Conservation (phyloP, 2,329 filamentous ascomycete genomes). For the Colletotrichum simmondsii region DNA sequence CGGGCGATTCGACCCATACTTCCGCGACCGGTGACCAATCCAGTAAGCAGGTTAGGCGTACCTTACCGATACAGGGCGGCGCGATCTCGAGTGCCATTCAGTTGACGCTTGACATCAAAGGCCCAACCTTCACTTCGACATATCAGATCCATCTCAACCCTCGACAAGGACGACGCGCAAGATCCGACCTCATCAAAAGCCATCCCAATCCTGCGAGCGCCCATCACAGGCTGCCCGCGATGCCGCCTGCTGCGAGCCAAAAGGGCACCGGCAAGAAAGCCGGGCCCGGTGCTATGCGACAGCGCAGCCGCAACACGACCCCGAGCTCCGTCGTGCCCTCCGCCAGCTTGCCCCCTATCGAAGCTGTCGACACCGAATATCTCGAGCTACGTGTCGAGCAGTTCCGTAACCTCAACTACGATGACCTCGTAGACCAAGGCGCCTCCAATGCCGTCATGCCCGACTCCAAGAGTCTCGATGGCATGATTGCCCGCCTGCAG, state of each 20-base stretch:
- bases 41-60: slow-evolving; percentile 28
- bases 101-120: slow-evolving; percentile 19
- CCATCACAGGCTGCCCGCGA: slow-evolving; percentile 40
- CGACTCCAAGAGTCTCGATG: slow-evolving; percentile 71
- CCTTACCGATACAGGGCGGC: slow-evolving; percentile 7
- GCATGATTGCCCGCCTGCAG: slow-evolving; percentile 72
- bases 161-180: slow-evolving; percentile 20
- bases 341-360: slow-evolving; percentile 65
- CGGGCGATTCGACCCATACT: slow-evolving; percentile 28
- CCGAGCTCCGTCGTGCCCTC: slow-evolving; percentile 66
- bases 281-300: slow-evolving; percentile 68
- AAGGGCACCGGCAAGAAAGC: slow-evolving; percentile 75
- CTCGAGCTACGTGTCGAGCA: slow-evolving; percentile 71
- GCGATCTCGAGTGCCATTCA: slow-evolving; percentile 23
- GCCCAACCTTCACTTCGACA: slow-evolving; percentile 11
- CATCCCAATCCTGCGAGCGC: neutral
- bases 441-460: slow-evolving; percentile 68
- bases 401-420: slow-evolving; percentile 71
- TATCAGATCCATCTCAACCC: slow-evolving; percentile 18
- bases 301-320: slow-evolving; percentile 82
- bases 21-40: slow-evolving; percentile 24
- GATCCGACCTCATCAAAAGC: slow-evolving; percentile 11
- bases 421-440: slow-evolving; percentile 75
- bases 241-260: slow-evolving; percentile 69
- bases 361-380: slow-evolving; percentile 70